phyloP scores from a whole-genome alignment of 441 rosid species.

The Brassica hybrid region DNA sequence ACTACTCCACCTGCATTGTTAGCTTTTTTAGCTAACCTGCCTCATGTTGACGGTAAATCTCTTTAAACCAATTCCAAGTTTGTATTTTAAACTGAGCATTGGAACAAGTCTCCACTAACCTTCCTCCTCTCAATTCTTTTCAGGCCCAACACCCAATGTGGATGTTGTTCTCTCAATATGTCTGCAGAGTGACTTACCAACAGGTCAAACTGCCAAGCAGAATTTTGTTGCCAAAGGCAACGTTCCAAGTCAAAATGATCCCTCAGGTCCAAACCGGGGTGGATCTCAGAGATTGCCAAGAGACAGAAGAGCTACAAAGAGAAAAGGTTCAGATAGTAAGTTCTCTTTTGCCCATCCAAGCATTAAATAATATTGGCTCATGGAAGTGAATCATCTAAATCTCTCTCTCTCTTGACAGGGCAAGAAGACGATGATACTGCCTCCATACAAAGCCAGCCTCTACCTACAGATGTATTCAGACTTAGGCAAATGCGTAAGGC shows the following conservation, averaged over 20 bases:
- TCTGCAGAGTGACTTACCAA: slow-evolving; percentile 75
- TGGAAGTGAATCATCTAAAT: slow-evolving; percentile 18
- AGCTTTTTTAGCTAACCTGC: slow-evolving; percentile 81
- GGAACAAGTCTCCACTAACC: slow-evolving; percentile 11
- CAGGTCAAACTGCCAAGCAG: slow-evolving; percentile 53
- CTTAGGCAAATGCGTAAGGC: slow-evolving; percentile 83
- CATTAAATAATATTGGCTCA: background rate
- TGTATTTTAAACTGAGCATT: background rate
- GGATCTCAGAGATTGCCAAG: slow-evolving; percentile 69
- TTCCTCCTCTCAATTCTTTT: slow-evolving; percentile 22
- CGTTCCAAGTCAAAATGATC: slow-evolving; percentile 64
- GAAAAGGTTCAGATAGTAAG: slow-evolving; percentile 74
- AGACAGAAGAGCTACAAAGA: slow-evolving; percentile 70
- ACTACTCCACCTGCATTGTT: slow-evolving; percentile 78
- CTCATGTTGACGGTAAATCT: slow-evolving; percentile 68
- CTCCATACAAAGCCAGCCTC: slow-evolving; percentile 79
- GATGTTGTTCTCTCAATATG: slow-evolving; percentile 89
- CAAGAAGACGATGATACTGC: slow-evolving; percentile 80
- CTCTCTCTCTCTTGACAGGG: slow-evolving; percentile 44
- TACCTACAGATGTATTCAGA: slow-evolving; percentile 75
- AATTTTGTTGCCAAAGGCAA: slow-evolving; percentile 50
- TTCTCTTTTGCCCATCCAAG: background rate
- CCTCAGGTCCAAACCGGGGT: slow-evolving; percentile 51
- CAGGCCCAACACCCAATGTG: slow-evolving; percentile 87
- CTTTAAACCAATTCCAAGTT: slow-evolving; percentile 27